Base-by-base conservation (phyloP, 345 rosid species). In the Barbarea vulgaris region DNA sequence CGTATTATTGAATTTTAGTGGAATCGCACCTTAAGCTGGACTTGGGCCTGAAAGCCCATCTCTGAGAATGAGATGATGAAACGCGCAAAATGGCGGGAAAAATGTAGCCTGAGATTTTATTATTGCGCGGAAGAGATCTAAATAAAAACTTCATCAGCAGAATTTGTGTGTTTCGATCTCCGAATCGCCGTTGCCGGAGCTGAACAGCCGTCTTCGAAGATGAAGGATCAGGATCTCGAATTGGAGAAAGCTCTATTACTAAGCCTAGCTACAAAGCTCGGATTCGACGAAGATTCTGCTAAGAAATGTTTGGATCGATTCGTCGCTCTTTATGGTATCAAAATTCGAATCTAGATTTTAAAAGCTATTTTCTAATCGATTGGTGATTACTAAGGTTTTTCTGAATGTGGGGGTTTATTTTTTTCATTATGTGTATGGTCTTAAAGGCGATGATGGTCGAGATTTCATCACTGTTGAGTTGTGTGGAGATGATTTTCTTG, bases 401-500 rank as follows among this genome's bases (percentile, higher is more conserved):
- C 9, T 6, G 1, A 15, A 34, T 37, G 28, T 1, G 31, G 5
- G 3, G 12, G 11, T 59, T 34, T 5, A 15, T 39, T 21, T 18
- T 61, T 12, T 3, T 33, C 19, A 15, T 18, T 3, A 1, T 14
- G n/a, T 10, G 52, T 39, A 19, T 50, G 7, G 7, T 41, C 7
- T 28, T 24, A 21, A 66, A 90, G 98, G 98, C 33, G 92, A 87
- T 4, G 96, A 91, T 75, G 97, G 98, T 47, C 71, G 53, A 39
- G 97, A 91, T 70, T 90, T 94, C 76, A 74, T 90, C 41, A 86
- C 93, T 7, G 96, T 94, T 59, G 98, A 87, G 79, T 69, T 81
- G 22, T 89, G 96, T 33, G 98, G 95, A 12, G 93, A 94, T 73
- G 96, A 94, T 79, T 91, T 91, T 83, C 79, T 94, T 11, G 91